Evolutionary conservation across 495 filamentous ascomycete genomes (phyloP), one percentile per base, ranked within the genome.

Genomic region (Penicillium manginii): DNA sequence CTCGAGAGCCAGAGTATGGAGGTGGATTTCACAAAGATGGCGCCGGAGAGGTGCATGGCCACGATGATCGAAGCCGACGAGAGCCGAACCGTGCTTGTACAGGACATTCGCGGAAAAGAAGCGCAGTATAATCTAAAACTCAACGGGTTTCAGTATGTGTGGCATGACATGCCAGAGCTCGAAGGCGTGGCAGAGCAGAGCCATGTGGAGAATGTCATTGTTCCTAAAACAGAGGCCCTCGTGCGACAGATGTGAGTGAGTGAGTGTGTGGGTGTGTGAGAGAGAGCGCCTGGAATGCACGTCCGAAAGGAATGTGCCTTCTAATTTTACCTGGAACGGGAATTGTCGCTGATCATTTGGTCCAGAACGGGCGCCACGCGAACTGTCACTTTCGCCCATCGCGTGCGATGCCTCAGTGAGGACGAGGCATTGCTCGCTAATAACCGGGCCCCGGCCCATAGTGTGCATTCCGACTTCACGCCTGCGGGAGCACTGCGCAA

Each of bases 401-500:
- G 61, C 12, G 57, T 60, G 32, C 58, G 64, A 23, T 64, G 54
- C 32, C 50, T 67, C 21, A 52, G 54, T 17, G 52, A 26, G 3
- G 56, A 64, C 19, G 10, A 51, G 17, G 31, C 50, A 56, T 33
- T 59, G 39, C 47, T 59, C 12, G 55, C 64, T 14, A 35, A 58
- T 51, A 62, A 58, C 26, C 53, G 57, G 37, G 53, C 53, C 11
- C 64, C 66, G 1, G 59, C 64, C 10, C 64, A 67, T 37, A 60
- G 59, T 12, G 61, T 64, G 32, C 66, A 69, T 52, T 66, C 66
- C 32, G 60, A 64, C 15, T 60, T 60, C 32, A 64, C 64, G 1
- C 10, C 42, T 14, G 37, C 26, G 11, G 61, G 64, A 6, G 54
- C 64, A 3, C 43, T 60, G 18, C 59, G 50, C 39, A 39, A 62